Evolutionary conservation across 352 stramenopile species (phyloP), one percentile per base, ranked within the genome.

Genomic region (Phytophthora hybrid): DNA sequence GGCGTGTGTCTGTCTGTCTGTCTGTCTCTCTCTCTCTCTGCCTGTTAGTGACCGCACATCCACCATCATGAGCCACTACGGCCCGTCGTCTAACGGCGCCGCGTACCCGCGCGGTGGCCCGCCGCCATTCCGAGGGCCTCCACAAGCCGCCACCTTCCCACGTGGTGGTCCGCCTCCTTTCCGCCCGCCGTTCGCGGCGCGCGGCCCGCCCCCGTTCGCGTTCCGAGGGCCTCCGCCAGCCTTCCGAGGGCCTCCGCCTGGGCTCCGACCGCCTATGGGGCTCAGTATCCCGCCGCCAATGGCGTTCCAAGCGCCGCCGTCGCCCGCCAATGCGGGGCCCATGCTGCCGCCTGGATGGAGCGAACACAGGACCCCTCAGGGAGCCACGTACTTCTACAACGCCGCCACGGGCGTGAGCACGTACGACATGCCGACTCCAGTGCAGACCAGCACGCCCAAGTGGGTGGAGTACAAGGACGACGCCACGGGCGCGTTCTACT

Each of bases 401-500:
- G 64, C 80, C 2, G 55, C 66, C 26, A 90, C 85, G 14, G 81
- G 85, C 2, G 83, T 91, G 6, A 91, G 80, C 55, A 91, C 85
- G 8, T 94, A 93, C 52, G 87, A 93, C 23, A 31, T 69, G 10
- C 83, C 83, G 34, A 41, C 34, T 13, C 10, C 10, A 41, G 34
- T 13, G 1, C 46, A 64, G 19, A 4, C 31, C 10, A 65, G 34
- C 18, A 5, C 66, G 1, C 21, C 55, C 0, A 88, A 78, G 14
- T 96, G 89, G 89, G 66, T 91, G 29, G 85, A 96, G 64, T 96
- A 94, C 77, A 93, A 85, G 56, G 89, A 96, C 65, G 79, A 91
- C 53, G 70, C 77, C 1, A 93, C 76, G 10, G 85, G 86, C 5
- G 77, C 92, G 23, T 83, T 79, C 19, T 96, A 96, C 63, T 96